Conservation (phyloP, 1,139 yeast species). For the Candida tetrigidarum region DNA sequence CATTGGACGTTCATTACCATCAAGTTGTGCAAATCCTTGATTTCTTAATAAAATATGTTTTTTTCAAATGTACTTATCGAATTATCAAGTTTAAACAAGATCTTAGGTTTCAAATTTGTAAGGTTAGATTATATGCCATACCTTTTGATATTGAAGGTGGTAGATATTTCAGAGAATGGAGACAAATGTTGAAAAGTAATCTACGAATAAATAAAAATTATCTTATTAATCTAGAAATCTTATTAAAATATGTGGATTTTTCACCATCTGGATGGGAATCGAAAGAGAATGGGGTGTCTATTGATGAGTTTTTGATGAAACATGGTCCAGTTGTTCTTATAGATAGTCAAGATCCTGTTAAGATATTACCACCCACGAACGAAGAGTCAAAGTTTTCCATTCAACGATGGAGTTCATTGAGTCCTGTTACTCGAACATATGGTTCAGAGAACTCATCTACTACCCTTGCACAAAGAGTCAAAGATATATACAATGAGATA, state of each 20-base stretch:
- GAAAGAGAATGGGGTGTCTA: slow-evolving; percentile 25
- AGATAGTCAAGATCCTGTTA: not conserved
- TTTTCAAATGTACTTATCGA: slow-evolving; percentile 50
- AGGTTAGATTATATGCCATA: slow-evolving; percentile 51
- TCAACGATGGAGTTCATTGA: slow-evolving; percentile 29
- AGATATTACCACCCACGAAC: not conserved
- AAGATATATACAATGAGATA: slow-evolving; percentile 40
- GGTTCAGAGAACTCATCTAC: not conserved
- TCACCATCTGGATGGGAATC: slow-evolving; percentile 36
- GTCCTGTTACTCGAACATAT: not conserved
- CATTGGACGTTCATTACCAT: not conserved
- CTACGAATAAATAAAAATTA: slow-evolving; percentile 30
- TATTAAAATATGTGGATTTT: slow-evolving; percentile 21
- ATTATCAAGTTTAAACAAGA: slow-evolving; percentile 16
- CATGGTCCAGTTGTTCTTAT: not conserved
- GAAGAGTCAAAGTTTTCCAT: slow-evolving; percentile 12
- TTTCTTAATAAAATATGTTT: slow-evolving; percentile 42
- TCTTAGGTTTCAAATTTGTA: slow-evolving; percentile 22
- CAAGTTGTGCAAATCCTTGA: slow-evolving; percentile 35
- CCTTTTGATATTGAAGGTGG: slow-evolving; percentile 50
- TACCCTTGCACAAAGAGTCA: slow-evolving; percentile 26
- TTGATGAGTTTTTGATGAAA: not conserved
- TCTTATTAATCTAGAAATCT: slow-evolving; percentile 30
- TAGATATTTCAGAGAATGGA: slow-evolving; percentile 34
- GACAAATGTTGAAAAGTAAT: slow-evolving; percentile 24